A percentile compares a stretch with the other conserved stretches of the same genome.
These are phyloP conservation scores for Trichodelitschia bisporula DNA, from an alignment of 495 filamentous ascomycete genomes.

Conservation along the genomic window DNA sequence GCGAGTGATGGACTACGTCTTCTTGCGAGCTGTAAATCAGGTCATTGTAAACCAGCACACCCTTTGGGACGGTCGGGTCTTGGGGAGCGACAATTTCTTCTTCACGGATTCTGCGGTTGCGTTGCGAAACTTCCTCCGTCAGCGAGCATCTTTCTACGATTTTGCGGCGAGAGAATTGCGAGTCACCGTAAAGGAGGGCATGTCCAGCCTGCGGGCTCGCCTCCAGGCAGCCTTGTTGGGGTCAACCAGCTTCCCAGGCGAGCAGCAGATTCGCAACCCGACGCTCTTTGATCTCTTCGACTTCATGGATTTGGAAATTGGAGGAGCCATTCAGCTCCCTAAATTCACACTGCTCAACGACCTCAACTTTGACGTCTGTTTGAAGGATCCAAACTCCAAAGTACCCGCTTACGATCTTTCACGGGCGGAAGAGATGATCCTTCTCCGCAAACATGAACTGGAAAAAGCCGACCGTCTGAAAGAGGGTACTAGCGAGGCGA, in stretches of 20 bases:
- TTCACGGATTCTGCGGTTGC: slow-evolving; percentile 32
- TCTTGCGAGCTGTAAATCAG: slow-evolving; percentile 40
- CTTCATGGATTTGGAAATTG: slow-evolving; percentile 50
- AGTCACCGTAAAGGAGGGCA: slow-evolving; percentile 38
- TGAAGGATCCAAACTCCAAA: slow-evolving; percentile 24
- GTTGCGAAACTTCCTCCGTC: slow-evolving; percentile 46
- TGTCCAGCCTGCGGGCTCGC: slow-evolving; percentile 50
- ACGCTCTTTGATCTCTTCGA: slow-evolving; percentile 85
- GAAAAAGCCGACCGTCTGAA: slow-evolving; percentile 22
- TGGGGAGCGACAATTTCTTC: slow-evolving; percentile 35
- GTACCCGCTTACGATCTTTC: slow-evolving; percentile 29
- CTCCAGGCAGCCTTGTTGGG: slow-evolving; percentile 62
- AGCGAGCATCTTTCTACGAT: slow-evolving; percentile 49
- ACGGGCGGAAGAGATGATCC: slow-evolving; percentile 37
- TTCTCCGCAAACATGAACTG: slow-evolving; percentile 26
- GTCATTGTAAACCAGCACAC: slow-evolving; percentile 33
- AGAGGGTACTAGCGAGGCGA: no score
- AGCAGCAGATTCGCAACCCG: slow-evolving; percentile 33
- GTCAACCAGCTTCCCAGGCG: slow-evolving; percentile 34
- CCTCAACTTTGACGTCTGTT: slow-evolving; percentile 35
- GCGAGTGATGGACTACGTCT: slow-evolving; percentile 46
- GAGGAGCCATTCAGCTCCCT: slow-evolving; percentile 22
- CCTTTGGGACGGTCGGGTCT: slow-evolving; percentile 39
- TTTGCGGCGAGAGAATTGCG: slow-evolving; percentile 71
- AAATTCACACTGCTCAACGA: slow-evolving; percentile 28